These are phyloP conservation scores for Candida maltosa DNA, from an alignment of 805 yeast species.

Conservation along the genomic window DNA sequence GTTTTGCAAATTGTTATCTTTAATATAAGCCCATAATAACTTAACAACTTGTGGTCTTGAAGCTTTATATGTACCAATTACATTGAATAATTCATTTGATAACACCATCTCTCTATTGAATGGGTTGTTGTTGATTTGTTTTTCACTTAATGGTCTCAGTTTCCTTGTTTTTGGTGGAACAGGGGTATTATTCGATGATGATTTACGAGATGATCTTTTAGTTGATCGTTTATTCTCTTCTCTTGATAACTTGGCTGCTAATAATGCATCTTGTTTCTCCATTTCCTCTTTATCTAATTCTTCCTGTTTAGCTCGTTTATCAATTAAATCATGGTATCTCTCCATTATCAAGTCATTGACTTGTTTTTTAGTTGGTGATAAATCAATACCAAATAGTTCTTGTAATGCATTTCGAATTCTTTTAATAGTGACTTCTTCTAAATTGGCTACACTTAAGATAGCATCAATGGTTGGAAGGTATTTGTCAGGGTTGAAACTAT, in stretches of 20 bases:
- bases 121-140: conserved; percentile 35
- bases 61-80: conserved; percentile 41
- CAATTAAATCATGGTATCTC: conserved; percentile 49
- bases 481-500: conserved; percentile 25
- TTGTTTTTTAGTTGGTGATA: conserved; percentile 45
- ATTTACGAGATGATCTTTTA: conserved; percentile 13
- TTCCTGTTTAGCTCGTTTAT: conserved; percentile 31
- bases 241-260: conserved; percentile 50
- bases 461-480: conserved; percentile 71
- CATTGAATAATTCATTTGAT: conserved; percentile 47
- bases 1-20: conserved; percentile 58
- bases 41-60: conserved; percentile 74
- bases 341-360: conserved; percentile 59
- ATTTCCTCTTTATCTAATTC: conserved; percentile 26
- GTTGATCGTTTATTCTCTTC: conserved; percentile 18
- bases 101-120: conserved; percentile 45
- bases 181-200: conserved; percentile 12
- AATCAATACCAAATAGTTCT: conserved; percentile 58
- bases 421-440: conserved; percentile 68
- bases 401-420: conserved; percentile 70
- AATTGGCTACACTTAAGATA: conserved; percentile 65
- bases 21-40: conserved; percentile 67
- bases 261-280: conserved; percentile 46
- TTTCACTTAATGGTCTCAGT: no score
- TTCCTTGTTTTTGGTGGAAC: conserved; percentile 13